A percentile compares a stretch with the other conserved stretches of the same genome.
phyloP scores from a whole-genome alignment of 1,284 basidiomycete species.

The Microbotryum scabiosae region DNA sequence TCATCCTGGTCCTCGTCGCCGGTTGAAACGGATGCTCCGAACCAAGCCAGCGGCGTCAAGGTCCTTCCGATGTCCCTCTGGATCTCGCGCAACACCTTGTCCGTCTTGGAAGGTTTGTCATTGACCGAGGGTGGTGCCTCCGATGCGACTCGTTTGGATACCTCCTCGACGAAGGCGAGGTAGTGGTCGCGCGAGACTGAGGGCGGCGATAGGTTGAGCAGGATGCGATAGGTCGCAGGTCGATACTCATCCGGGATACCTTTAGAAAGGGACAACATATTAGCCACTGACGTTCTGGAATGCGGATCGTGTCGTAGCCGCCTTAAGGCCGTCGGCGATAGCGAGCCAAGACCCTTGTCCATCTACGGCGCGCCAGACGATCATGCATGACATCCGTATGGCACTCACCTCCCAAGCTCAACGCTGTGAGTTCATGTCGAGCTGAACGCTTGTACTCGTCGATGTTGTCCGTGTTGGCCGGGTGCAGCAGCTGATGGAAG shows the following conservation, averaged over 20 bases:
- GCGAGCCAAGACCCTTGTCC: too few species aligned
- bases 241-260: slow-evolving; percentile 27
- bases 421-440: too few species aligned
- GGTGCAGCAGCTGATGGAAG: too few species aligned
- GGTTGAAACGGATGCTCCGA: not conserved
- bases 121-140: not conserved
- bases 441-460: too few species aligned
- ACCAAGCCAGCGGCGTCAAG: slow-evolving; percentile 23
- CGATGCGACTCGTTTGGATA: slow-evolving; percentile 5
- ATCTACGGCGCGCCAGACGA: too few species aligned
- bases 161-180: slow-evolving; percentile 15
- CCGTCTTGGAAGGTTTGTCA: not conserved
- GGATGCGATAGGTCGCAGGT: slow-evolving; percentile 5
- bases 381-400: too few species aligned
- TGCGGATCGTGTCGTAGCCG: too few species aligned
- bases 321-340: too few species aligned
- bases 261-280: not conserved
- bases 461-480: too few species aligned
- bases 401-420: too few species aligned
- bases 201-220: slow-evolving; percentile 11
- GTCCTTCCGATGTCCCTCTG: slow-evolving; percentile 26
- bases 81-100: slow-evolving; percentile 23
- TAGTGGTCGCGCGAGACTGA: slow-evolving; percentile 5
- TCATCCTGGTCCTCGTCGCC: not conserved
- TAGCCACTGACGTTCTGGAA: too few species aligned